Evolutionary conservation across 2,329 filamentous ascomycete species (phyloP), one percentile per base, ranked within the genome.

Genomic region (Lachnellula hyalina): DNA sequence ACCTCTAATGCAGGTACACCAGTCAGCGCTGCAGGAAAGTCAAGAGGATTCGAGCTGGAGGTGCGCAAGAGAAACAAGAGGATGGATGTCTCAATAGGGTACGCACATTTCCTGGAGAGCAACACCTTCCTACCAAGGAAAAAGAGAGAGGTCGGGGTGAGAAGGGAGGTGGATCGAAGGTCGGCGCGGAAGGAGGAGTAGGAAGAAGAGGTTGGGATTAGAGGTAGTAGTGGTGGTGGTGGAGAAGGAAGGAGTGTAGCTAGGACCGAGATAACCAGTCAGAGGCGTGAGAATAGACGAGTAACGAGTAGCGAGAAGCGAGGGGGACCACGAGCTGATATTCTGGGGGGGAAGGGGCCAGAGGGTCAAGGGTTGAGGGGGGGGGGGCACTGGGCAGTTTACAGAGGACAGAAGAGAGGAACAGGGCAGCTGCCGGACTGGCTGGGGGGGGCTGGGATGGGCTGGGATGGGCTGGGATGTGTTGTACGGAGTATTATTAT

Each of bases 1-100:
- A 68, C 63, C 62, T 68, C 65, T 69, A 65, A 67, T 68, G 67
- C 67, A 69, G 67, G 67, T 67, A 68, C 68, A 63, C 60, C 54
- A 60, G 60, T 67, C 64, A 67, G 63, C 63, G 58, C 59, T 64
- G 65, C 66, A 68, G 58, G 58, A 62, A 58, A 54, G 53, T 59
- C 55, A 56, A 61, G 57, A 61, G 60, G 57, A 63, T 61, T 61
- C 61, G 63, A 64, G 61, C 49, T 56, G 42, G 55, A 47, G 36
- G 47, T 47, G 49, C 47, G 52, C 45, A 40, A 51, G 44, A 36
- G 42, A 51, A 25, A 56, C 32, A 49, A 49, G 25, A 50, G 40
- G 42, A 38, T 40, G 17, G n/a, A 44, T 35, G 54, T 53, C 46
- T 42, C 32, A 32, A 32, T 17, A 38, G 47, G 51, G 47, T 19